These are phyloP conservation scores for Penicillium nordicum DNA, from an alignment of 2,329 filamentous ascomycete genomes.

Conservation along the genomic window DNA sequence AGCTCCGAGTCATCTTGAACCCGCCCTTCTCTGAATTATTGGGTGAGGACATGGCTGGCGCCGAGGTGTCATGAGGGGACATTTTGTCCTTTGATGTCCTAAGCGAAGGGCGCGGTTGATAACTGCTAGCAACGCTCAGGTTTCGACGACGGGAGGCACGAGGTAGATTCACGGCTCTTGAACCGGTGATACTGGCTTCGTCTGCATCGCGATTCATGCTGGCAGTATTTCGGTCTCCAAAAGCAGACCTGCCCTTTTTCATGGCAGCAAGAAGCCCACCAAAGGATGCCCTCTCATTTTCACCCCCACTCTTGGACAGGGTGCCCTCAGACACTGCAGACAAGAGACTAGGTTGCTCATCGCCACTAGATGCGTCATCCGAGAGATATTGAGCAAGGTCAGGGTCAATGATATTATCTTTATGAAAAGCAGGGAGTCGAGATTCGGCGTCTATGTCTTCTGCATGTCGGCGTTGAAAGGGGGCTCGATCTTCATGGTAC, in stretches of 20 bases:
- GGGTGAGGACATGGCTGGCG: conserved; percentile 42
- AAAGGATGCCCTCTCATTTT: conserved; percentile 71
- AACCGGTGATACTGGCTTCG: conserved; percentile 61
- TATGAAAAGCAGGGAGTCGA: conserved; percentile 86
- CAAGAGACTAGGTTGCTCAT: conserved; percentile 86
- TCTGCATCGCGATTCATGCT: conserved; percentile 67
- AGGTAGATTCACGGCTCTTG: conserved; percentile 57
- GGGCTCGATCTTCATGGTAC: conserved; percentile 73
- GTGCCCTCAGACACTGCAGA: conserved; percentile 65
- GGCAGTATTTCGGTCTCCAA: conserved; percentile 71
- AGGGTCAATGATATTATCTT: conserved; percentile 97
- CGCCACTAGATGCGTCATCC: conserved; percentile 86
- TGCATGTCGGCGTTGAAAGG: conserved; percentile 72
- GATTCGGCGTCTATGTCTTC: conserved; percentile 65
- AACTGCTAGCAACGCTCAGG: conserved; percentile 75
- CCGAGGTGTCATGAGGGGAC: conserved; percentile 32
- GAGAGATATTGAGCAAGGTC: conserved; percentile 95
- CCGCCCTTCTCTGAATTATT: conserved; percentile 34
- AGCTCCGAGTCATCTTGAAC: conserved; percentile 66
- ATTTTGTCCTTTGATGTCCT: conserved; percentile 60
- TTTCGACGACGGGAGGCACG: conserved; percentile 72
- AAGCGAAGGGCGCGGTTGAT: conserved; percentile 68
- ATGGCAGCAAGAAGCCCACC: conserved; percentile 68
- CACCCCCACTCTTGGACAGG: conserved; percentile 60
- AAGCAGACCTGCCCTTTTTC: conserved; percentile 69